Conservation (phyloP, 352 stramenopile species). For the Pythium volutum region DNA sequence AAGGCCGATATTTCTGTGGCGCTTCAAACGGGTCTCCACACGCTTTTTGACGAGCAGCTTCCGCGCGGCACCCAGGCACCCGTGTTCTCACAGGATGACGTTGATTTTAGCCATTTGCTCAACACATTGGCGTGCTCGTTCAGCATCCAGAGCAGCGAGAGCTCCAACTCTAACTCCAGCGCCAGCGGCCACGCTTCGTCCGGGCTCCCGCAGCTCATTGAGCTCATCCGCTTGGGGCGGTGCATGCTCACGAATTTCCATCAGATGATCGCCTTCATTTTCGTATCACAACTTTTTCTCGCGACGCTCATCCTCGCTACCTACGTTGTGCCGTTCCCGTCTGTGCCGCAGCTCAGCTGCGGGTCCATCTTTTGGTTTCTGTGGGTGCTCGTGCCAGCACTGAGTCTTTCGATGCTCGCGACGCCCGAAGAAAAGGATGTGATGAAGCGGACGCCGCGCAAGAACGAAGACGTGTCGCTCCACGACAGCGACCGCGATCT, state of each 20-base stretch:
- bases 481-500: slow-evolving; percentile 49
- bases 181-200: slow-evolving; percentile 5
- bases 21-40: slow-evolving; percentile 59
- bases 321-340: slow-evolving; percentile 71
- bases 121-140: slow-evolving; percentile 82
- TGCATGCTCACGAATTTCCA: slow-evolving; percentile 83
- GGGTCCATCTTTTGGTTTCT: slow-evolving; percentile 82
- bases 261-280: slow-evolving; percentile 83
- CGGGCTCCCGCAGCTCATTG: slow-evolving; percentile 67
- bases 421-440: slow-evolving; percentile 61
- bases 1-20: slow-evolving; percentile 70
- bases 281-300: slow-evolving; percentile 80
- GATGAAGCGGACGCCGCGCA: slow-evolving; percentile 84
- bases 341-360: slow-evolving; percentile 70
- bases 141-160: slow-evolving; percentile 45
- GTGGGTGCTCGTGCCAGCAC: slow-evolving; percentile 69
- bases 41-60: slow-evolving; percentile 69
- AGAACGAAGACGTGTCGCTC: slow-evolving; percentile 74
- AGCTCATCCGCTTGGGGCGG: slow-evolving; percentile 75
- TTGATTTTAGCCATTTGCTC: slow-evolving; percentile 80
- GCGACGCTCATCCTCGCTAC: slow-evolving; percentile 66
- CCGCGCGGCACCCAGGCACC: slow-evolving; percentile 51
- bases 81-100: slow-evolving; percentile 69
- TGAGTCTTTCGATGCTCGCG: slow-evolving; percentile 79
- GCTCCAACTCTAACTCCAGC: slow-evolving; percentile 36